Conservation (phyloP, 225 moss, liverwort and hornwort genomes). For the Polytrichum formosum region DNA sequence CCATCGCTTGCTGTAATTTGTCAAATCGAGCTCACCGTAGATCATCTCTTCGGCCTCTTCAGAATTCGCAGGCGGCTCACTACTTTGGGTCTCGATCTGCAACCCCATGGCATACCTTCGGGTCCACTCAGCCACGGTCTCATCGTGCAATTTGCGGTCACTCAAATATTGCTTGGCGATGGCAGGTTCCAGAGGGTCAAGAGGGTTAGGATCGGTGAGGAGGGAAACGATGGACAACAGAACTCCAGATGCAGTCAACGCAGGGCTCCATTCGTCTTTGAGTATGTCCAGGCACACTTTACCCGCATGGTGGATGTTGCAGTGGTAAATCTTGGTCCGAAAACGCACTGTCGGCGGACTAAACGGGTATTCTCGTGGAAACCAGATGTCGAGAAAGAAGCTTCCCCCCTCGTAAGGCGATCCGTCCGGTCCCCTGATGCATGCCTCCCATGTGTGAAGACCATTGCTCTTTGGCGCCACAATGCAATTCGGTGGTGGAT, state of each 20-base stretch:
- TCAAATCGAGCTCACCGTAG: too few species aligned
- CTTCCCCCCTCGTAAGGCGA: constrained; percentile 2
- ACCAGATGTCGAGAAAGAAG: neutral
- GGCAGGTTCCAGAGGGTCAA: constrained; percentile 5
- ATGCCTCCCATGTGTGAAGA: constrained; percentile 1
- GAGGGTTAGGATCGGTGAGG: neutral
- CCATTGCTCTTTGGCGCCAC: constrained; percentile 1
- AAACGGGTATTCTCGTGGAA: constrained; percentile 7
- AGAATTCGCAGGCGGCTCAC: neutral
- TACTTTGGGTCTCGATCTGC: neutral
- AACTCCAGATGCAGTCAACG: neutral
- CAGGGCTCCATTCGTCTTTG: neutral
- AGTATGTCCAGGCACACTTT: constrained; percentile 1
- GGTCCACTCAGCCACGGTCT: constrained; percentile 1
- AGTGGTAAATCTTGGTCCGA: constrained; percentile 2
- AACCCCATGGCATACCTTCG: constrained; percentile 1
- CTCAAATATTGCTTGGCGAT: constrained; percentile 4
- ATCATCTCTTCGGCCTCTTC: neutral
- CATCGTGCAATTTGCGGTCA: neutral
- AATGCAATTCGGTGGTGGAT: constrained; percentile 2
- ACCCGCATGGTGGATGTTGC: constrained; percentile 1
- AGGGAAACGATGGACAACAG: neutral
- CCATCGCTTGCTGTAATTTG: too few species aligned
- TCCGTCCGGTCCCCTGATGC: neutral
- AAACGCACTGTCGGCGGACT: constrained; percentile 2